phyloP scores from a whole-genome alignment of 2,329 filamentous ascomycete genomes.

The Moelleriella libera region DNA sequence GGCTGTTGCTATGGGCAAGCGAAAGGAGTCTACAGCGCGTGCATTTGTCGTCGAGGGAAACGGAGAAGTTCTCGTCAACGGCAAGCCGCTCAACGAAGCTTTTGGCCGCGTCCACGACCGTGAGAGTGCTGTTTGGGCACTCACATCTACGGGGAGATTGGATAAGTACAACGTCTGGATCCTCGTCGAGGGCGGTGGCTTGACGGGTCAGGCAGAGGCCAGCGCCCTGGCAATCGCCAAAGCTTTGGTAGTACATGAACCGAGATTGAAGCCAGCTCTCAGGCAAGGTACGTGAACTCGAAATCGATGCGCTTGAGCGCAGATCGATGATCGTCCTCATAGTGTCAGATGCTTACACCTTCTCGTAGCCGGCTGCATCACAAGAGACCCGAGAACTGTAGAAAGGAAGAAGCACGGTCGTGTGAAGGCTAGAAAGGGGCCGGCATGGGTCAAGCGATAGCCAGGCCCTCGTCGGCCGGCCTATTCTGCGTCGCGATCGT shows the following conservation, averaged over 20 bases:
- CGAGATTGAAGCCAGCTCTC: constrained; percentile 73
- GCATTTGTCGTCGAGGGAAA: constrained; percentile 87
- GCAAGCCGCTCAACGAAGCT: constrained; percentile 64
- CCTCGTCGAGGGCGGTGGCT: constrained; percentile 69
- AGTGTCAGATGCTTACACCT: neutral
- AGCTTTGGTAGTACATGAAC: constrained; percentile 81
- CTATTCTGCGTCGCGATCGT: neutral
- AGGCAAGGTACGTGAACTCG: constrained; percentile 58
- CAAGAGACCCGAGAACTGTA: constrained; percentile 78
- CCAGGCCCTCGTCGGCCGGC: neutral
- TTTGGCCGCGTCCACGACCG: constrained; percentile 87
- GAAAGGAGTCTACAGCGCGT: constrained; percentile 76
- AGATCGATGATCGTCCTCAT: neutral
- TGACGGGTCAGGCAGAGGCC: constrained; percentile 90
- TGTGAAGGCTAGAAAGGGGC: constrained; percentile 95
- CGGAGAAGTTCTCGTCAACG: constrained; percentile 82
- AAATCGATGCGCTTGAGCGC: neutral
- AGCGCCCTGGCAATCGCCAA: constrained; percentile 82
- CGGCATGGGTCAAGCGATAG: constrained; percentile 86
- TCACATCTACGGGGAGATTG: constrained; percentile 67
- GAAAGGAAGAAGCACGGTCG: constrained; percentile 98
- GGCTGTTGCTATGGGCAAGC: constrained; percentile 65
- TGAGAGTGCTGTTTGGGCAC: constrained; percentile 84
- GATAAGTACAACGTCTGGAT: constrained; percentile 98
- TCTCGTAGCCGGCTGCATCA: constrained; percentile 73